Evolutionary conservation across 805 yeast genomes (phyloP), one percentile per base, ranked within the genome.

Genomic region (Clavispora phyllophila): DNA sequence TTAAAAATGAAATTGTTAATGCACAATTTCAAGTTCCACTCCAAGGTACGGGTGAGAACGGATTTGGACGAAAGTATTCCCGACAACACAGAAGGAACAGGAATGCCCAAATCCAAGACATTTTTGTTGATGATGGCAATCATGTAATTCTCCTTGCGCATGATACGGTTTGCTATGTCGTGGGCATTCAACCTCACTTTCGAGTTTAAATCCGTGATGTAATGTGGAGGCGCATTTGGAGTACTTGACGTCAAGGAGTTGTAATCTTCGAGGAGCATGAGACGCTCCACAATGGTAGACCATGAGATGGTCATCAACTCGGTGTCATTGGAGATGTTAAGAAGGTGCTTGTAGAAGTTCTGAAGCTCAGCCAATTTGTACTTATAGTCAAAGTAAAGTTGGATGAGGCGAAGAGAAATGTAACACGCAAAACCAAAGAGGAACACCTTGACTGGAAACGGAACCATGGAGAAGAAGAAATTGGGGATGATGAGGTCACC

Each of bases 241-340:
- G 51, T 52, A 24, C 64, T 56, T 1, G 84, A 72, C 1, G 84
- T 76, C 18, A 79, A 65, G 6, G 93, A 88, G 62, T 89, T 90
- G 51, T 84, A 88, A 54, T 88, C 89, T 51, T 86, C 79, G 39
- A 93, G 65, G 5, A 75, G 65, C 78, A 87, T 80, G 12, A 93
- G 66, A 35, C 87, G 78, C 42, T 80, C 81, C 12, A 89, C 91
- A 1, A 93, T 84, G 20, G 82, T 78, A 44, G 84, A 85, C 99
- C 99, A 93, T 19, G 95, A 81, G 12, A 93, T 85, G 0, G 98
- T 90, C 69, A 88, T 95, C 46, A 93, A 67, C 54, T 93, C 98
- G 43, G 64, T 57, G 45, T 81, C 81, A 53, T 87, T 93, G 2
- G 81, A 65, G 17, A 91, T 80, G 9, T 79, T 78, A 23, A 91